Percentiles rank a stretch among this genome's conserved stretches.
These are phyloP conservation scores for Litchi chinensis DNA, from an alignment of 345 rosid genomes.

Conservation along the genomic window DNA sequence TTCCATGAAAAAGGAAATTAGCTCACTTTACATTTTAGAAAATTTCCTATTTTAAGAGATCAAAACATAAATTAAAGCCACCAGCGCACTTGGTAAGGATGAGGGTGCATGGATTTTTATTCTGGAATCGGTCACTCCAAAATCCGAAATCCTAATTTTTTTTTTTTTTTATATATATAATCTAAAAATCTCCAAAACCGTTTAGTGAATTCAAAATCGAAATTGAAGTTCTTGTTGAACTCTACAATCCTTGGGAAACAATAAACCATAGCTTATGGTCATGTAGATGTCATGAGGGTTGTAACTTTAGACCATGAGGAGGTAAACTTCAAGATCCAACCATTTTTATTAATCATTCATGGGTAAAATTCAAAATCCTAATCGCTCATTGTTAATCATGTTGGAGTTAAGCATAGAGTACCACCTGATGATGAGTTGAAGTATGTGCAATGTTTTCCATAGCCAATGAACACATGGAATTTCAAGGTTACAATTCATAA, in stretches of 20 bases:
- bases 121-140: not conserved
- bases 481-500: not conserved
- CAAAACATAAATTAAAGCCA: not conserved
- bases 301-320: too few species aligned
- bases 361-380: not conserved
- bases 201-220: too few species aligned
- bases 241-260: too few species aligned
- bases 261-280: too few species aligned
- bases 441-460: not conserved
- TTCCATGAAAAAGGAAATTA: too few species aligned
- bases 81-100: not conserved
- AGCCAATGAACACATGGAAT: not conserved
- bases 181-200: too few species aligned
- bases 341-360: too few species aligned
- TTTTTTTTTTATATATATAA: too few species aligned
- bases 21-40: not conserved
- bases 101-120: not conserved
- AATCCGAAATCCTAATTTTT: too few species aligned
- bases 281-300: too few species aligned
- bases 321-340: too few species aligned
- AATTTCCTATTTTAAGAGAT: not conserved
- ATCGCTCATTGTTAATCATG: not conserved
- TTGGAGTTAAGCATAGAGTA: not conserved
- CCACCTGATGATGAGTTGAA: not conserved
- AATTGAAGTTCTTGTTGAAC: too few species aligned